Evolutionary conservation across 2,329 filamentous ascomycete species (phyloP).

Genomic region (Colletotrichum sp.): DNA sequence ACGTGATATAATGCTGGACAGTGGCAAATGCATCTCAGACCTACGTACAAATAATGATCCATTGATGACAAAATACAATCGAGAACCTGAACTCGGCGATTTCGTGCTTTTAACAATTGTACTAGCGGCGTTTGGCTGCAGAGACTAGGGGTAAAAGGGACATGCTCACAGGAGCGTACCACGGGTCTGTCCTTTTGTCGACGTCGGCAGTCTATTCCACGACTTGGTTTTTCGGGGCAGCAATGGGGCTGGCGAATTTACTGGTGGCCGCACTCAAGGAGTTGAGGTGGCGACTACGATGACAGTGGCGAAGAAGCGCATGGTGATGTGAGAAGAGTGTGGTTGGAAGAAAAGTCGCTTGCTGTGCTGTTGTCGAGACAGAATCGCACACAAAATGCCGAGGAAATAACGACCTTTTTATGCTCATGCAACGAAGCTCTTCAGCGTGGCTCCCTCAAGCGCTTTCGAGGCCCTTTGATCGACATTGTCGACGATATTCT

Average conservation of each 20-base stretch:
- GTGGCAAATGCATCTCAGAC: background rate
- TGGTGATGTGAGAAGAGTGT: background rate
- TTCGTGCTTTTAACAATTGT: background rate
- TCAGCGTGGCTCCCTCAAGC: background rate
- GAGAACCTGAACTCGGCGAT: too few species aligned
- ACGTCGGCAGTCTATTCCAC: background rate
- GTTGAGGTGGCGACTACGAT: background rate
- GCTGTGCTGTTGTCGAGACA: background rate
- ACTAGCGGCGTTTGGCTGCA: background rate
- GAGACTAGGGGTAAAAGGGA: background rate
- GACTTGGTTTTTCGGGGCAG: background rate
- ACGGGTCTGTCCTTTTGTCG: background rate
- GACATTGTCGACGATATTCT: background rate
- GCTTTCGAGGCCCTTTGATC: background rate
- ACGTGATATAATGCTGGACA: background rate
- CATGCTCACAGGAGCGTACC: background rate
- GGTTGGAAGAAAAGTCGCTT: background rate
- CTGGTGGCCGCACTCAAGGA: background rate
- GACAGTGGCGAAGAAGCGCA: background rate
- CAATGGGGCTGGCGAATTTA: background rate
- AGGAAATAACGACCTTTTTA: background rate
- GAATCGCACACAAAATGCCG: background rate
- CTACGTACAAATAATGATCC: background rate
- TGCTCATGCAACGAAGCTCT: background rate
- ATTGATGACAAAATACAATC: background rate